Conservation (phyloP, 2,329 filamentous ascomycete genomes). For the Colletotrichum tropicicola region DNA sequence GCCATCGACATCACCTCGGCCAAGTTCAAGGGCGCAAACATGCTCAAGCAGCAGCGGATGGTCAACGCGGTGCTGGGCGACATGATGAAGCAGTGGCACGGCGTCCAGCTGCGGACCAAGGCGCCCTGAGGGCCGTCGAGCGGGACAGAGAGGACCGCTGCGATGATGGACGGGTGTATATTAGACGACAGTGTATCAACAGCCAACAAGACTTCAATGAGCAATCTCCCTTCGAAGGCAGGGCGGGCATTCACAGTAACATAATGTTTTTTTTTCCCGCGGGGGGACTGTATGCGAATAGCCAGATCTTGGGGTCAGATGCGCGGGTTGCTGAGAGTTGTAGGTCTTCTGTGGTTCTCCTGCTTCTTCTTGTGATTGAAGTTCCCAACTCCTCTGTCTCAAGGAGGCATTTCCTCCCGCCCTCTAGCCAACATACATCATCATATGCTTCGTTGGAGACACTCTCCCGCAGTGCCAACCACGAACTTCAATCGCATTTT, state of each 20-base stretch:
- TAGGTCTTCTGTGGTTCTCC: too few species aligned
- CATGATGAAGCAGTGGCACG: slow-evolving; percentile 83
- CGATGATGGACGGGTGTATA: slow-evolving; percentile 4
- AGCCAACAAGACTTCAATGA: background rate
- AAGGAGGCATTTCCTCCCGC: too few species aligned
- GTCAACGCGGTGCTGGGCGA: slow-evolving; percentile 80
- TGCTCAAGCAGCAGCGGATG: slow-evolving; percentile 85
- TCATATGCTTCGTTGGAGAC: too few species aligned
- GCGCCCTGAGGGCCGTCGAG: slow-evolving; percentile 45
- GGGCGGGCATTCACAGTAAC: too few species aligned
- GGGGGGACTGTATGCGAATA: too few species aligned
- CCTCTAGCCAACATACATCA: too few species aligned
- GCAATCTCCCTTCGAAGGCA: background rate
- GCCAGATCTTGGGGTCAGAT: too few species aligned
- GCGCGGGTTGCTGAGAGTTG: too few species aligned
- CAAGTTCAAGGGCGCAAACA: slow-evolving; percentile 73
- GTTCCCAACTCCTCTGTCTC: too few species aligned
- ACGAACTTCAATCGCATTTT: background rate
- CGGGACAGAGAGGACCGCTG: background rate
- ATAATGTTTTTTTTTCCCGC: too few species aligned
- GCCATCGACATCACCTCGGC: slow-evolving; percentile 80
- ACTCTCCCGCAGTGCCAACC: too few species aligned
- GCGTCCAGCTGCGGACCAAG: slow-evolving; percentile 80
- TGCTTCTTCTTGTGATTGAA: too few species aligned
- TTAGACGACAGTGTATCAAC: slow-evolving; percentile 20